phyloP scores from a whole-genome alignment of 2,329 filamentous ascomycete genomes.

The Acephala macrosclerotiorum region DNA sequence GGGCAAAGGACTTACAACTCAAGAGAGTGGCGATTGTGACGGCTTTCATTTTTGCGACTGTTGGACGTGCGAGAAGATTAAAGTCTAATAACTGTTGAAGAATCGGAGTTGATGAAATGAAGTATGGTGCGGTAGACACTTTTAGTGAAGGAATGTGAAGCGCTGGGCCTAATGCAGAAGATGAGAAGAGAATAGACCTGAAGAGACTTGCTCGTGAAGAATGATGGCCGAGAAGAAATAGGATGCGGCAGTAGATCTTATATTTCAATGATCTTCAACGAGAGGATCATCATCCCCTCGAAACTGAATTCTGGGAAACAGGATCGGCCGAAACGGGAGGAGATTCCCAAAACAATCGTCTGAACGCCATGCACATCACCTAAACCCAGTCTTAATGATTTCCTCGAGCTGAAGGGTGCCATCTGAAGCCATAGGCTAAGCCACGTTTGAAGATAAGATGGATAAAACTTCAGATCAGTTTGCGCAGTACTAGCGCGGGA shows the following conservation, averaged over 20 bases:
- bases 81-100: conserved; percentile 9
- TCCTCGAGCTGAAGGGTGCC: conserved; percentile 3
- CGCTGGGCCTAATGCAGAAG: not conserved
- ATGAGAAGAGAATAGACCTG: not conserved
- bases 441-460: conserved; percentile 8
- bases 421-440: conserved; percentile 3
- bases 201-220: conserved; percentile 2
- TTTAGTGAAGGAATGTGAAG: conserved; percentile 8
- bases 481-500: not conserved
- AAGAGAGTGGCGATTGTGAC: conserved; percentile 19
- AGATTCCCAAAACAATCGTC: conserved; percentile 5
- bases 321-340: conserved; percentile 4
- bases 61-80: not conserved
- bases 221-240: not conserved
- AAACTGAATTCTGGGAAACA: conserved; percentile 6
- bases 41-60: conserved; percentile 61
- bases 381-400: not conserved
- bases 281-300: conserved; percentile 3
- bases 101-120: not conserved
- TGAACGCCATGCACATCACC: conserved; percentile 3
- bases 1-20: conserved; percentile 11
- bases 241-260: not conserved
- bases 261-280: conserved; percentile 3
- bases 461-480: conserved; percentile 11
- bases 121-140: not conserved